Percentiles rank a stretch among this genome's conserved stretches.
Evolutionary conservation across 2,329 filamentous ascomycete species (phyloP).

Genomic region (Neofusicoccum sp.): DNA sequence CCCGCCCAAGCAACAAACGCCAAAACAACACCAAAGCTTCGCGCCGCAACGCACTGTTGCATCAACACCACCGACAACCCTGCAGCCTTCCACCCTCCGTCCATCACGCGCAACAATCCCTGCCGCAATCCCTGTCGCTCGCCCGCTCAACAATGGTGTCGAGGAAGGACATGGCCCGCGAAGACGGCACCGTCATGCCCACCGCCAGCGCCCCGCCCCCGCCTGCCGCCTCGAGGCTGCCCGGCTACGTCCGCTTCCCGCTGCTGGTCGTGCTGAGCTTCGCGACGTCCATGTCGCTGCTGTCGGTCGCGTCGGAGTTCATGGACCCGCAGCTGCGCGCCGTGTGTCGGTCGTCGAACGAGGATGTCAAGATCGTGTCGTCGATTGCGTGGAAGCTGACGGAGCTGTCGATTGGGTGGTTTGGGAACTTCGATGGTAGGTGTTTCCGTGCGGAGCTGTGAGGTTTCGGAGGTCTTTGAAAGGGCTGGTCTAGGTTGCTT

Average conservation of each 20-base stretch:
- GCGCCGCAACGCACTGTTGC: not conserved
- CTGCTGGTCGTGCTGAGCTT: constrained; percentile 58
- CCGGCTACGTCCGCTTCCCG: constrained; percentile 42
- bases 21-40: constrained; percentile 18
- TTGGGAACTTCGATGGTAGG: constrained; percentile 71
- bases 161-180: constrained; percentile 15
- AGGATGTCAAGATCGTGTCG: constrained; percentile 61
- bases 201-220: constrained; percentile 30
- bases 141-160: not conserved
- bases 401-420: constrained; percentile 75
- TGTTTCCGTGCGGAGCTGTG: not conserved
- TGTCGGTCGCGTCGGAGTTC: constrained; percentile 62
- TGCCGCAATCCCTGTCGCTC: not conserved
- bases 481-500: not conserved
- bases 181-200: constrained; percentile 18
- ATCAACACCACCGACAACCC: not conserved
- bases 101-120: constrained; percentile 5
- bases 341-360: constrained; percentile 66
- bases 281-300: constrained; percentile 64
- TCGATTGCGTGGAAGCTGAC: constrained; percentile 61
- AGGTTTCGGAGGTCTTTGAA: not conserved
- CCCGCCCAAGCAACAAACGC: not conserved
- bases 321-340: constrained; percentile 67
- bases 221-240: constrained; percentile 35
- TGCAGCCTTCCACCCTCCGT: not conserved